Conservation (phyloP, 2,329 filamentous ascomycete genomes). For the Sporothrix pseudoabietina region DNA sequence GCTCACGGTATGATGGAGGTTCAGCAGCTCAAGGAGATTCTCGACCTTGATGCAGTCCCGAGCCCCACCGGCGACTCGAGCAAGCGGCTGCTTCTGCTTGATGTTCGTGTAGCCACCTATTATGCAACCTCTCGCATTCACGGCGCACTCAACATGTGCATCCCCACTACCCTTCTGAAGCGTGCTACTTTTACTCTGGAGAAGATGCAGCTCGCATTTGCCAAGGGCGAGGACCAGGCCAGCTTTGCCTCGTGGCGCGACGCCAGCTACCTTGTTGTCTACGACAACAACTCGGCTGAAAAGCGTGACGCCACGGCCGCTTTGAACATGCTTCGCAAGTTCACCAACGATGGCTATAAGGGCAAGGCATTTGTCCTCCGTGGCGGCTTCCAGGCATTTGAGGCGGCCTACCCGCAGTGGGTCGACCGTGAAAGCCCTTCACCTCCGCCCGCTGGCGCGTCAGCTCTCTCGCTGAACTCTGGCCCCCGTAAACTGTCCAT, state of each 20-base stretch:
- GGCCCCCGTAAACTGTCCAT: slow-evolving; percentile 53
- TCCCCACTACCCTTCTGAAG: slow-evolving; percentile 91
- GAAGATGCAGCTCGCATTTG: slow-evolving; percentile 86
- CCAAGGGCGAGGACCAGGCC: slow-evolving; percentile 66
- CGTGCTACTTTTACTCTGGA: slow-evolving; percentile 85
- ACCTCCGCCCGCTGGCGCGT: slow-evolving; percentile 42
- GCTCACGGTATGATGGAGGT: slow-evolving; percentile 56
- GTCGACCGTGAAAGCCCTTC: slow-evolving; percentile 57
- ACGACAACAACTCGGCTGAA: slow-evolving; percentile 76
- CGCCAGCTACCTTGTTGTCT: slow-evolving; percentile 78
- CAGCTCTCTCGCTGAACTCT: slow-evolving; percentile 54
- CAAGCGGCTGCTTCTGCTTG: slow-evolving; percentile 65
- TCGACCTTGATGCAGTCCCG: slow-evolving; percentile 47
- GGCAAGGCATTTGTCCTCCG: slow-evolving; percentile 74
- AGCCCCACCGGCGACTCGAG: neutral
- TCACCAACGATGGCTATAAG: slow-evolving; percentile 77
- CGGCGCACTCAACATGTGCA: slow-evolving; percentile 88
- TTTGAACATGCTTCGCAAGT: slow-evolving; percentile 90
- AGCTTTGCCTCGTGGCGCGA: slow-evolving; percentile 77
- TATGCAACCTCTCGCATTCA: slow-evolving; percentile 73
- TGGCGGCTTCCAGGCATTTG: slow-evolving; percentile 79
- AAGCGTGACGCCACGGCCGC: slow-evolving; percentile 79
- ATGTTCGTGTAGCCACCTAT: slow-evolving; percentile 83
- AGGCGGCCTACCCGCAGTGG: slow-evolving; percentile 63
- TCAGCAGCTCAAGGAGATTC: slow-evolving; percentile 57